These are phyloP conservation scores for Melastoma malabathricum DNA, from an alignment of 345 rosid genomes.

Conservation along the genomic window DNA sequence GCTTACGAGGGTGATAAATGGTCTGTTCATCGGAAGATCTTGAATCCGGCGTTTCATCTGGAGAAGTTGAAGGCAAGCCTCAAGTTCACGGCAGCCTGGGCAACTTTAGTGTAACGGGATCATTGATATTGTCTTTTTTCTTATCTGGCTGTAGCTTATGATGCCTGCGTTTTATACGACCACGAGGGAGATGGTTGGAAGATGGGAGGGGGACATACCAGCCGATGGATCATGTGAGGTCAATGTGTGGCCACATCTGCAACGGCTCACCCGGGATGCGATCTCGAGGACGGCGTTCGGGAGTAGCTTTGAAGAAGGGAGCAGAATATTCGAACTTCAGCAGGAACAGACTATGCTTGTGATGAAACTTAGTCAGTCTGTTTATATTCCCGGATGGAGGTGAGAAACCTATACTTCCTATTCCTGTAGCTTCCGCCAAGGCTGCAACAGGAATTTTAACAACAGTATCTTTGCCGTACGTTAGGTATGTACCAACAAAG, in stretches of 20 bases:
- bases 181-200: slow-evolving; percentile 14
- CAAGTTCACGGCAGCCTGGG: background rate
- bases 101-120: background rate
- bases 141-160: slow-evolving; percentile 11
- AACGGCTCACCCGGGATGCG: slow-evolving; percentile 19
- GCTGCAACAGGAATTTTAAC: too few species aligned
- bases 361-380: background rate
- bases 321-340: slow-evolving; percentile 20
- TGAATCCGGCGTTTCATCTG: slow-evolving; percentile 38
- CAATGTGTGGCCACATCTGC: slow-evolving; percentile 25
- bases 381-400: slow-evolving; percentile 9
- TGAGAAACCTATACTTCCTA: background rate
- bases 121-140: background rate
- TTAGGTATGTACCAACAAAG: slow-evolving; percentile 37
- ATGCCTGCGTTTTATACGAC: slow-evolving; percentile 17
- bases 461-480: background rate
- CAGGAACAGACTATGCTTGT: slow-evolving; percentile 8
- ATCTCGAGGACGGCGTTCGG: slow-evolving; percentile 36
- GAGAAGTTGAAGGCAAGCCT: slow-evolving; percentile 35
- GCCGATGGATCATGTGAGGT: slow-evolving; percentile 16
- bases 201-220: slow-evolving; percentile 15
- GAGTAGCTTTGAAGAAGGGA: slow-evolving; percentile 29
- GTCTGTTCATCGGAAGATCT: slow-evolving; percentile 38
- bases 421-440: background rate
- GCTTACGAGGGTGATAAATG: slow-evolving; percentile 33